Conservation (phyloP, 495 filamentous ascomycete genomes). For the Penicillium angulare region DNA sequence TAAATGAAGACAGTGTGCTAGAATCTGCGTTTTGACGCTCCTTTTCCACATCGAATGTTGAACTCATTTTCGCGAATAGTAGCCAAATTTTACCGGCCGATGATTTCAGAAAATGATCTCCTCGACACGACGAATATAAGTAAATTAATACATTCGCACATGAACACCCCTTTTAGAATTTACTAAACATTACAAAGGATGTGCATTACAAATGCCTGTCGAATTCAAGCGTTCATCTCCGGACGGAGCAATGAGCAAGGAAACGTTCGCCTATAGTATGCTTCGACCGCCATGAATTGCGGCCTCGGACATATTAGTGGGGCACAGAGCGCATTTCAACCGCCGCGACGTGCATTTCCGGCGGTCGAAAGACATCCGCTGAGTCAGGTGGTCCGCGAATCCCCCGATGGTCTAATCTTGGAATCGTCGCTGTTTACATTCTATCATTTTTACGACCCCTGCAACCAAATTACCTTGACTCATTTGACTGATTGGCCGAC, state of each 20-base stretch:
- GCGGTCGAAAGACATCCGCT: conserved; percentile 4
- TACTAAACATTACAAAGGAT: not conserved
- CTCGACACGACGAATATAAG: not conserved
- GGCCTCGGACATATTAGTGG: not conserved
- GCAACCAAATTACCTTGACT: not conserved
- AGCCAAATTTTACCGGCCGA: not conserved
- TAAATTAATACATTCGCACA: not conserved
- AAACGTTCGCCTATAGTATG: not conserved
- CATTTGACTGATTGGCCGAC: not conserved
- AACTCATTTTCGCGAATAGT: not conserved
- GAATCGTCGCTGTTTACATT: not conserved
- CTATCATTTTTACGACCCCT: conserved; percentile 1
- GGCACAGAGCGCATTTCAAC: not conserved
- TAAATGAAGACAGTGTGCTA: not conserved
- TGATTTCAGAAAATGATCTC: not conserved
- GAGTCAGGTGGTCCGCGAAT: not conserved
- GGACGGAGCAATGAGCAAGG: conserved; percentile 1
- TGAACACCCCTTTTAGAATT: not conserved
- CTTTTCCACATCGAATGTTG: conserved; percentile 1
- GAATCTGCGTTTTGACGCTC: not conserved
- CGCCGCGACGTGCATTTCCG: conserved; percentile 1
- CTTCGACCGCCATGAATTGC: not conserved
- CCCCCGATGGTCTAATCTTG: not conserved
- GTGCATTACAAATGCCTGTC: not conserved
- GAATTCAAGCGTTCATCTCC: not conserved